These are phyloP conservation scores for Flammula alnicola DNA, from an alignment of 1,284 basidiomycete species.

Conservation along the genomic window DNA sequence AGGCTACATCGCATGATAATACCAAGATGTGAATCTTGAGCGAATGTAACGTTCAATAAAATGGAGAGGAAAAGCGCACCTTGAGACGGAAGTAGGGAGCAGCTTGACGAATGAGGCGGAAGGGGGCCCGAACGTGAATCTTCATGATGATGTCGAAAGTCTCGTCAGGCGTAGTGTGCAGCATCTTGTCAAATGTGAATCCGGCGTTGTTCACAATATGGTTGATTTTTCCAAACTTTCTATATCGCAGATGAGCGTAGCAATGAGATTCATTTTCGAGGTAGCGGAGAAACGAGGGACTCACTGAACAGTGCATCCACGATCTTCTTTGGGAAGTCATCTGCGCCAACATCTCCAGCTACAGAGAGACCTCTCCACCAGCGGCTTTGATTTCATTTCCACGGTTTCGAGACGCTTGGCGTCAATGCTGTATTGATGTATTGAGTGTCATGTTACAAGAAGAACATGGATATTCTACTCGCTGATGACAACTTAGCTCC, in stretches of 20 bases:
- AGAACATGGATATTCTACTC: slow-evolving; percentile 64
- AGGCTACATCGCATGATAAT: slow-evolving; percentile 32
- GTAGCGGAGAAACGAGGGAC: slow-evolving; percentile 28
- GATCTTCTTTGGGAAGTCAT: slow-evolving; percentile 82
- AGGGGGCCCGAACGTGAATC: slow-evolving; percentile 83
- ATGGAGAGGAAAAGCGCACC: slow-evolving; percentile 41
- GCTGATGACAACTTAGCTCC: slow-evolving; percentile 87
- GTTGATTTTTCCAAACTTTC: slow-evolving; percentile 81
- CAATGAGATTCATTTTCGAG: slow-evolving; percentile 3
- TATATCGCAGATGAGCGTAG: slow-evolving; percentile 30
- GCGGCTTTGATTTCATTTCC: slow-evolving; percentile 73
- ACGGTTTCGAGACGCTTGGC: slow-evolving; percentile 68
- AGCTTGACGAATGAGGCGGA: slow-evolving; percentile 83
- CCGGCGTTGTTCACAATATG: slow-evolving; percentile 90
- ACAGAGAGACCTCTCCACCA: slow-evolving; percentile 79
- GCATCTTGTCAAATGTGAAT: slow-evolving; percentile 89
- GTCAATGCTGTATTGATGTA: slow-evolving; percentile 55
- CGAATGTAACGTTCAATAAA: not conserved
- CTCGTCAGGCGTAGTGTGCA: slow-evolving; percentile 86
- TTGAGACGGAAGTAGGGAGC: slow-evolving; percentile 87
- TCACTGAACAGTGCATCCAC: slow-evolving; percentile 79
- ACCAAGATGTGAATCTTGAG: not conserved
- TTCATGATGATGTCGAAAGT: slow-evolving; percentile 83
- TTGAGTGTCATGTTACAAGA: not conserved
- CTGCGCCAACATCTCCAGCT: slow-evolving; percentile 77